A percentile compares a stretch with the other conserved stretches of the same genome.
Evolutionary conservation across 2,329 filamentous ascomycete species (phyloP).

Genomic region (Pseudocercospora fijiensis): DNA sequence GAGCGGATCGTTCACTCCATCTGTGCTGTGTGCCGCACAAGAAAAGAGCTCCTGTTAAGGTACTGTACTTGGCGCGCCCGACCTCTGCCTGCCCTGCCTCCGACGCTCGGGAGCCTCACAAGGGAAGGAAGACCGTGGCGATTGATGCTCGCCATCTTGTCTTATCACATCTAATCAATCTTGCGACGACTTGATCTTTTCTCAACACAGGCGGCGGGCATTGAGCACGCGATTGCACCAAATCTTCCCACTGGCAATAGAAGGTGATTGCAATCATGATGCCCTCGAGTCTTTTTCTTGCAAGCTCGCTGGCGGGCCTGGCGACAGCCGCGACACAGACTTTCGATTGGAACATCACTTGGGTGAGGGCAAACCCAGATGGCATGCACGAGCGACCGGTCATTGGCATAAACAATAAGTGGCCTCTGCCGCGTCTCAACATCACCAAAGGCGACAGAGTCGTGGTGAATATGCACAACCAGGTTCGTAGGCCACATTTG

Average conservation of each 20-base stretch:
- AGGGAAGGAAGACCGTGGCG: slow-evolving; percentile 7
- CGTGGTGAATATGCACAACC: slow-evolving; percentile 67
- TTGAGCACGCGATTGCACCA: neutral
- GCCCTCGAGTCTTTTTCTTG: slow-evolving; percentile 5
- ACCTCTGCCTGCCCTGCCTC: slow-evolving; percentile 6
- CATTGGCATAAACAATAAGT: slow-evolving; percentile 72
- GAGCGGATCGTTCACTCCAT: slow-evolving; percentile 1
- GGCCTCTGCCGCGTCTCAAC: slow-evolving; percentile 70
- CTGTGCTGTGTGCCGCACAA: slow-evolving; percentile 5
- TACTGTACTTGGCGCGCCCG: neutral
- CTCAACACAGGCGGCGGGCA: neutral
- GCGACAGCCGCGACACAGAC: slow-evolving; percentile 24
- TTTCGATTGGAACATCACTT: slow-evolving; percentile 46
- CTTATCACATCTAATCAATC: slow-evolving; percentile 24
- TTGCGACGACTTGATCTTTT: slow-evolving; percentile 3
- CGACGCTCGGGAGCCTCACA: slow-evolving; percentile 14
- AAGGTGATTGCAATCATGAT: slow-evolving; percentile 7
- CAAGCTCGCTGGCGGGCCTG: slow-evolving; percentile 17
- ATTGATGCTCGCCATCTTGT: slow-evolving; percentile 4
- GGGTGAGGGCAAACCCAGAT: slow-evolving; percentile 58
- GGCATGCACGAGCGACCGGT: slow-evolving; percentile 50
- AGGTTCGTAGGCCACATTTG: slow-evolving; percentile 31
- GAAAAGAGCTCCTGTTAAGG: neutral
- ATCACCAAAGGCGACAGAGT: slow-evolving; percentile 72
- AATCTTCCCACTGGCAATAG: neutral